phyloP scores from a whole-genome alignment of 164 flowering plant genomes.

The Chimonanthus salicifolius region DNA sequence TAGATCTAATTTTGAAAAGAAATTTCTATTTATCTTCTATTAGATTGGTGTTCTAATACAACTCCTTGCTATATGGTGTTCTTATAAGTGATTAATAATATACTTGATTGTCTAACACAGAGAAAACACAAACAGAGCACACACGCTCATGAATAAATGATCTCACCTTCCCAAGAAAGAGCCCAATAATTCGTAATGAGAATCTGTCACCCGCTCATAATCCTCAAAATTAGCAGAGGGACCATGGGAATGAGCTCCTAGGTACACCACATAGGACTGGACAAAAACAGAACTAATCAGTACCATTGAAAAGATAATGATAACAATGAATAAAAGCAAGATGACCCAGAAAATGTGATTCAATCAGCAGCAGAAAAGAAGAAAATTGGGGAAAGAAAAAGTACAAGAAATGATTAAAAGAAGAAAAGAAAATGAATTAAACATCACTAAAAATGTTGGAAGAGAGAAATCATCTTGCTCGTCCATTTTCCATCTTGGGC shows the following conservation, averaged over 20 bases:
- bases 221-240: constrained; percentile 17
- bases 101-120: too few species aligned
- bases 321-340: neutral
- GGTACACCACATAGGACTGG: constrained; percentile 57
- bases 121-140: too few species aligned
- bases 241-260: constrained; percentile 49
- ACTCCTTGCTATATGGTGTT: too few species aligned
- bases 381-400: neutral
- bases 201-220: constrained; percentile 24
- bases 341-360: neutral
- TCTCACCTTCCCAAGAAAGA: constrained; percentile 44
- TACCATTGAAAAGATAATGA: neutral
- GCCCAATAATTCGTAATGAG: constrained; percentile 48
- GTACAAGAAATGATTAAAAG: neutral
- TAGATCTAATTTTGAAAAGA: too few species aligned
- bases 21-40: too few species aligned
- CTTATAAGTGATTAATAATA: too few species aligned
- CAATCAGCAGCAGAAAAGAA: neutral
- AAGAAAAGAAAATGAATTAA: neutral
- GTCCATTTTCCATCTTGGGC: neutral
- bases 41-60: too few species aligned
- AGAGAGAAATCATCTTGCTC: neutral
- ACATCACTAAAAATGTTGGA: neutral
- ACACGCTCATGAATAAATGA: too few species aligned
- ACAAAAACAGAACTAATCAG: neutral